Percentiles rank a stretch among this genome's conserved stretches.
phyloP scores from a whole-genome alignment of 139 green algal genomes.

The Tetraselmis striata region DNA sequence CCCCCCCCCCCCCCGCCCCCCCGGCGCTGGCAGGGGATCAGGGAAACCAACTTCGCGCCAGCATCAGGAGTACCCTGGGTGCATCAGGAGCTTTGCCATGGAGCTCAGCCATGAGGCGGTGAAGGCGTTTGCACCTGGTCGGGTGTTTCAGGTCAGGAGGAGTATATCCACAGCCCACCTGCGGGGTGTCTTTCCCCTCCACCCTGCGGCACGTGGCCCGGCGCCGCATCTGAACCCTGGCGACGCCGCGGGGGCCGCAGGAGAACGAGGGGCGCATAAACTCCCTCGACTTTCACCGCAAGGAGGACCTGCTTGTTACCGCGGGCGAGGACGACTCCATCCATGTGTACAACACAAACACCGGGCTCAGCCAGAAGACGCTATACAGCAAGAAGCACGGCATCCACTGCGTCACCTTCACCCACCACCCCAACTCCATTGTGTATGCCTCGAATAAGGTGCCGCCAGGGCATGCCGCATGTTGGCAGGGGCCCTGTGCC shows the following conservation, averaged over 20 bases:
- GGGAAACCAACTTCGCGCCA: no score
- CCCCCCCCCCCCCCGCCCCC: no score
- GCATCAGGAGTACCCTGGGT: no score
- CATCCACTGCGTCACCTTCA: constrained; percentile 67
- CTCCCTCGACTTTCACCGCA: constrained; percentile 80
- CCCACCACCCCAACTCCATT: constrained; percentile 59
- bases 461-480: no score
- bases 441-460: constrained; percentile 80
- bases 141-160: neutral
- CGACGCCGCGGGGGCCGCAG: constrained; percentile 9
- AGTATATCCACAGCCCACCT: no score
- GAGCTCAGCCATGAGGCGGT: neutral
- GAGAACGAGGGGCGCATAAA: constrained; percentile 60
- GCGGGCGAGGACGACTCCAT: constrained; percentile 77
- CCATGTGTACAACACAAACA: constrained; percentile 69
- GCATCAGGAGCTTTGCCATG: neutral
- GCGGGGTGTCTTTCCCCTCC: no score
- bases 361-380: constrained; percentile 34
- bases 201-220: no score
- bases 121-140: neutral
- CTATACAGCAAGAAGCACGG: constrained; percentile 81
- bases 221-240: no score
- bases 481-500: no score
- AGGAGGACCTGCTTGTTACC: constrained; percentile 76
- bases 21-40: no score